Base-by-base conservation (phyloP, 2,329 filamentous ascomycete species). In the Penicillium occitanis region DNA sequence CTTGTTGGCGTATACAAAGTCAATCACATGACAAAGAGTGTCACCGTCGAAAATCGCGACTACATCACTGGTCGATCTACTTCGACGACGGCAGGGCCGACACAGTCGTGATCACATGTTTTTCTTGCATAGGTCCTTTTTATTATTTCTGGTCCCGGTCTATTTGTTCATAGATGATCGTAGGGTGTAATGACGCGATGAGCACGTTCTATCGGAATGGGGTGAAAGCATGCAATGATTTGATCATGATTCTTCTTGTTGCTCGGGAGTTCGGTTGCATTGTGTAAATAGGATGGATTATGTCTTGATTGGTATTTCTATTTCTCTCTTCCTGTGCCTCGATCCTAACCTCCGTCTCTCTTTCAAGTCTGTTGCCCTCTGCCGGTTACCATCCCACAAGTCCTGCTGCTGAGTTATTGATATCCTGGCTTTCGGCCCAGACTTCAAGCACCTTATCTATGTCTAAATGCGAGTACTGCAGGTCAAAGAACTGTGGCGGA, bases 1-100 rank as follows among this genome's bases (percentile, higher is more conserved):
- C 86, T 99, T 67, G 93, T 99, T 14, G 96, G 96, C 71, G 95
- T 99, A 65, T 99, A 99, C 84, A 99, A 99, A 84, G 95, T 99
- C 77, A 98, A 96, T 80, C 94, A 99, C 79, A 99, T 98, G 88
- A 95, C 91, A 68, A 95, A 94, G 87, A 93, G 91, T 78, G 91
- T 95, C 25, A 93, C 91, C 63, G 92, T 95, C 69, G 91, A 95
- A 79, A 95, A 95, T 80, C 84, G 84, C 71, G 91, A 95, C 79
- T 95, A 90, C 75, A 91, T 91, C 71, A 74, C 70, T 17, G 71
- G 75, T 57, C 75, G 75, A 19, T 64, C 61, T 25, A 48, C 22
- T 25, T 35, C 46, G 11, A 44, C 35, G 7, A 44, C 51, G 22
- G 13, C 58, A n/a, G 50, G 50, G 30, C 37, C 64, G 3, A 63